Percentiles rank a stretch among this genome's conserved stretches.
phyloP scores from a whole-genome alignment of 768 basidiomycete genomes.

The Butyriboletus loyo region DNA sequence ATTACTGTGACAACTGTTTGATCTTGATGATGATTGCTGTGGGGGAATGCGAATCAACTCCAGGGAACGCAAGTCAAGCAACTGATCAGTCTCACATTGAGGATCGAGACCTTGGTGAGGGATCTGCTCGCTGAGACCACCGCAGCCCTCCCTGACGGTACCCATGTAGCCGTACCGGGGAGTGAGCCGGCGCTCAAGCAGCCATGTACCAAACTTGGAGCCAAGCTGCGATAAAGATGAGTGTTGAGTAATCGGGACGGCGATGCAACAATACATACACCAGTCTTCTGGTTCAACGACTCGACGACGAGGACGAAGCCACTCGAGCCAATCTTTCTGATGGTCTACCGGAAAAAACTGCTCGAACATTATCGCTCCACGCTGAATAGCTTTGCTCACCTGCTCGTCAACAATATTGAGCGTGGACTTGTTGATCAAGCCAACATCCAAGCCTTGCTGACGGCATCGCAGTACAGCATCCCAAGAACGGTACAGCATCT shows the following conservation, averaged over 20 bases:
- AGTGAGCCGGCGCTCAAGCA: constrained; percentile 76
- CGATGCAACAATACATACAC: constrained; percentile 37
- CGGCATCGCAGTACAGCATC: constrained; percentile 79
- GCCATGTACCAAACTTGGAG: constrained; percentile 82
- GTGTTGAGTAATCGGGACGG: background rate
- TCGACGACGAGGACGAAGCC: constrained; percentile 84
- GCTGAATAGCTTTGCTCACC: constrained; percentile 33
- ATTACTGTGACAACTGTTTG: constrained; percentile 36
- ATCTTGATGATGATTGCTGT: constrained; percentile 48
- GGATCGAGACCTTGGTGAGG: constrained; percentile 79
- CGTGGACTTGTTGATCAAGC: constrained; percentile 82
- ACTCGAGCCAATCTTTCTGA: constrained; percentile 67
- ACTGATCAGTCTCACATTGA: constrained; percentile 49
- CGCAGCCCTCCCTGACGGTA: constrained; percentile 69
- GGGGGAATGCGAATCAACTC: background rate
- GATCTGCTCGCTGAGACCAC: constrained; percentile 83
- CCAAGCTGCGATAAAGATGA: constrained; percentile 48
- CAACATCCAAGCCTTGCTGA: constrained; percentile 72
- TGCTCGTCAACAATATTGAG: constrained; percentile 83
- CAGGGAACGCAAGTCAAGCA: background rate
- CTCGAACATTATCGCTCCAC: background rate
- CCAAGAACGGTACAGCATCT: constrained; percentile 81
- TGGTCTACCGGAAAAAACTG: constrained; percentile 35
- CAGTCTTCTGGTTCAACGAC: constrained; percentile 86
- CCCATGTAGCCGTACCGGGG: constrained; percentile 84